phyloP scores from a whole-genome alignment of 345 rosid genomes.

The Triadica sebifera region DNA sequence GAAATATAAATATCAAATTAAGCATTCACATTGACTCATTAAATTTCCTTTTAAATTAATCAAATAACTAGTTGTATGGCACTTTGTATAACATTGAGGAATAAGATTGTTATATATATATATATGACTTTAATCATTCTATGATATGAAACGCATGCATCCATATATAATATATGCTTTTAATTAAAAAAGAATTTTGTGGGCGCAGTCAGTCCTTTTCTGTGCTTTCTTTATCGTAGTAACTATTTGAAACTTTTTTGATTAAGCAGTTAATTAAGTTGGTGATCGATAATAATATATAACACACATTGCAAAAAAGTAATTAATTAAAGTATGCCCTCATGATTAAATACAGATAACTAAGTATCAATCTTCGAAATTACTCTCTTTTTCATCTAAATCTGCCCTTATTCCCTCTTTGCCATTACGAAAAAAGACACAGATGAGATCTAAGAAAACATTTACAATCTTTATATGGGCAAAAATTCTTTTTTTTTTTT shows the following conservation, averaged over 20 bases:
- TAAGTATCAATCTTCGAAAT: background rate
- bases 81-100: conserved; percentile 19
- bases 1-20: no score
- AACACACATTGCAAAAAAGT: conserved; percentile 1
- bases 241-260: conserved; percentile 16
- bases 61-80: conserved; percentile 36
- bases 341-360: background rate
- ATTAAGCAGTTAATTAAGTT: no score
- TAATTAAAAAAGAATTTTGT: conserved; percentile 6
- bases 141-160: no score
- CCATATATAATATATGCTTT: no score
- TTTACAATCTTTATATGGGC: no score
- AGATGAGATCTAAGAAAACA: no score
- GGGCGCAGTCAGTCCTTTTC: conserved; percentile 12
- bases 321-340: background rate
- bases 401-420: background rate
- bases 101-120: background rate
- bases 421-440: conserved; percentile 12
- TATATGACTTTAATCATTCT: conserved; percentile 19
- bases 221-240: no score
- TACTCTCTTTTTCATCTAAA: background rate
- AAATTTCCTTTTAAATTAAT: background rate
- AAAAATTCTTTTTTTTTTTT: no score
- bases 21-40: no score
- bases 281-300: background rate